These are phyloP conservation scores for Deinandra increscens DNA, from an alignment of 129 eudicot species.

Conservation along the genomic window DNA sequence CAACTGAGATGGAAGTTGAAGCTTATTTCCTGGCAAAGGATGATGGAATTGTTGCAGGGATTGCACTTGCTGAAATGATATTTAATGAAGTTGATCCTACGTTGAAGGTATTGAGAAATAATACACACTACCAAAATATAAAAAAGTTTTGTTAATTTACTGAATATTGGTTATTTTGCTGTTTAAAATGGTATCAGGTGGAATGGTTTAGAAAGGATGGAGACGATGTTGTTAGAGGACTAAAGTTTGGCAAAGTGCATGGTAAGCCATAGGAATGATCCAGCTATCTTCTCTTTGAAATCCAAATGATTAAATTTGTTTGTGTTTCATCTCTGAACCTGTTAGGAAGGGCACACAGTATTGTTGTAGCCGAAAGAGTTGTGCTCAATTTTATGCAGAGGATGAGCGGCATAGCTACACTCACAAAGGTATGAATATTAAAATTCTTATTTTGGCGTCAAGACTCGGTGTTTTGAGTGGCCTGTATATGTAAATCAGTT, in stretches of 20 bases:
- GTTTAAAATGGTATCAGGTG: conserved; percentile 47
- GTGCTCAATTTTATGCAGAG: conserved; percentile 97
- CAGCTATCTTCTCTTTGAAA: background rate
- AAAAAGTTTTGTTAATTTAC: background rate
- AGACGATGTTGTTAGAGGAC: conserved; percentile 66
- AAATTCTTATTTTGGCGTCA: background rate
- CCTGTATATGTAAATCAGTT: conserved; percentile 7
- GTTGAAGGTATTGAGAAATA: conserved; percentile 48
- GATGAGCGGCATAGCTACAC: conserved; percentile 98
- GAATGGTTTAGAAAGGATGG: conserved; percentile 86
- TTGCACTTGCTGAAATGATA: conserved; percentile 91
- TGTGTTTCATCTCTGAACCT: background rate
- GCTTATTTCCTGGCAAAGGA: conserved; percentile 91
- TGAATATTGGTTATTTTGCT: background rate
- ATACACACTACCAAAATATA: background rate
- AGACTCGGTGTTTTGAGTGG: background rate
- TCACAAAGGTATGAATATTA: conserved; percentile 61
- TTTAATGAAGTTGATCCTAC: conserved; percentile 87
- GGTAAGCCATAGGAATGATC: conserved; percentile 42
- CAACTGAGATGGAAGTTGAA: conserved; percentile 79
- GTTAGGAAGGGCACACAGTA: conserved; percentile 82
- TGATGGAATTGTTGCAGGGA: conserved; percentile 90
- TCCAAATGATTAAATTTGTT: conserved; percentile 1
- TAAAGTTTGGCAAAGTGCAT: conserved; percentile 86
- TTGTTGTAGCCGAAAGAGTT: conserved; percentile 90